A percentile compares a stretch with the other conserved stretches of the same genome.
Evolutionary conservation across 2,329 filamentous ascomycete genomes (phyloP).

Genomic region (Periconia sp.): DNA sequence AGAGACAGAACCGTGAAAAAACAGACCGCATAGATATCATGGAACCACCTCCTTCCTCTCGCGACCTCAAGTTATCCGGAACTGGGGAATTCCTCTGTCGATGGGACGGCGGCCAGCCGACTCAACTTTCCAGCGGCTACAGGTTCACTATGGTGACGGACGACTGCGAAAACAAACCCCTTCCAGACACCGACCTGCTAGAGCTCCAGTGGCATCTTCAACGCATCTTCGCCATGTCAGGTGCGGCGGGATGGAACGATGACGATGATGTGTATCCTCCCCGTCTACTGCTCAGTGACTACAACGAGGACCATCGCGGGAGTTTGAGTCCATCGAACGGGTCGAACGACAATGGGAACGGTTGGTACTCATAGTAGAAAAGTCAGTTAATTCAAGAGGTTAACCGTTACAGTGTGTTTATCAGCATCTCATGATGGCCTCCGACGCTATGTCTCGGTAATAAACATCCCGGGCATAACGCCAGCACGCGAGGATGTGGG

Average conservation of each 20-base stretch:
- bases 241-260: slow-evolving; percentile 8
- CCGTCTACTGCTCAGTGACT: no score
- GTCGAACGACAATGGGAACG: no score
- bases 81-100: slow-evolving; percentile 6
- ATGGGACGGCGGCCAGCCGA: slow-evolving; percentile 7
- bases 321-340: no score
- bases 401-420: no score
- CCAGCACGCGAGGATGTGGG: no score
- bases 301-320: no score
- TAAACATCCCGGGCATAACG: no score
- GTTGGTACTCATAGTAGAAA: no score
- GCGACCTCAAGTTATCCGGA: slow-evolving; percentile 6
- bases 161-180: slow-evolving; percentile 12
- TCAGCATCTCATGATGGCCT: no score
- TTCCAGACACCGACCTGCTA: slow-evolving; percentile 20
- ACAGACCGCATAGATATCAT: slow-evolving; percentile 7
- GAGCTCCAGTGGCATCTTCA: slow-evolving; percentile 21
- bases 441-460: no score
- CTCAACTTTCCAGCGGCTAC: slow-evolving; percentile 13
- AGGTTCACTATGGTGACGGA: slow-evolving; percentile 19
- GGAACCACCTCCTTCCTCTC: slow-evolving; percentile 14
- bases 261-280: no score
- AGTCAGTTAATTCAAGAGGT: no score
- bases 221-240: slow-evolving; percentile 20
- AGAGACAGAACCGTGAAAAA: slow-evolving; percentile 10